Percentiles rank a stretch among this genome's conserved stretches.
These are phyloP conservation scores for Asterochloris sp. DNA, from an alignment of 139 green algal genomes.

Conservation along the genomic window DNA sequence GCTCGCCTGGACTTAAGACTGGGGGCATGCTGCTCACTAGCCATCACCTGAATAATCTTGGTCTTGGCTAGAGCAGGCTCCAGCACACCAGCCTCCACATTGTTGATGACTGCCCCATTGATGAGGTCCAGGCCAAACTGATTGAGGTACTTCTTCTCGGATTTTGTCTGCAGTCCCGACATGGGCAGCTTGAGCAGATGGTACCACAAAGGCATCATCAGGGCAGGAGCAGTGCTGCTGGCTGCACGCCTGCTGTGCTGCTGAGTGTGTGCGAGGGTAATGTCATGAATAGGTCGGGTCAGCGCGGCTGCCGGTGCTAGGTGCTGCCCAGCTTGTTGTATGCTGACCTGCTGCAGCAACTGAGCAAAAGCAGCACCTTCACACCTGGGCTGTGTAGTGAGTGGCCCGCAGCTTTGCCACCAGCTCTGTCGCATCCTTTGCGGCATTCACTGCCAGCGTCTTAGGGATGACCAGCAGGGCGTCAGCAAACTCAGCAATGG, in stretches of 20 bases:
- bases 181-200: no score
- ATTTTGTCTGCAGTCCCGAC: slow-evolving; percentile 31
- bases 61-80: slow-evolving; percentile 93
- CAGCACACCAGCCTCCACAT: slow-evolving; percentile 91
- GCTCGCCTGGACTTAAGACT: background rate
- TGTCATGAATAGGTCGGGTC: no score
- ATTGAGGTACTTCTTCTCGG: slow-evolving; percentile 42
- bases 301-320: no score
- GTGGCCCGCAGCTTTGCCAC: slow-evolving; percentile 88
- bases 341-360: no score
- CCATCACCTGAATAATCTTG: slow-evolving; percentile 87
- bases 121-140: slow-evolving; percentile 80
- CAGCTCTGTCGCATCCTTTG: slow-evolving; percentile 85
- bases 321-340: no score
- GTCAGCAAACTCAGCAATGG: slow-evolving; percentile 93
- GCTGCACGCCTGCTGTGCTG: no score
- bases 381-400: slow-evolving; percentile 82
- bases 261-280: no score
- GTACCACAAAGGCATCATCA: no score
- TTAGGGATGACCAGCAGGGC: slow-evolving; percentile 91
- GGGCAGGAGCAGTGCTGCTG: no score
- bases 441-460: slow-evolving; percentile 86
- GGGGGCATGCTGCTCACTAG: background rate
- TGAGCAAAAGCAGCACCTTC: no score
- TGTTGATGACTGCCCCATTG: slow-evolving; percentile 77